Base-by-base conservation (phyloP, 169 alveolate species). In the Cryptosporidium tyzzeri region DNA sequence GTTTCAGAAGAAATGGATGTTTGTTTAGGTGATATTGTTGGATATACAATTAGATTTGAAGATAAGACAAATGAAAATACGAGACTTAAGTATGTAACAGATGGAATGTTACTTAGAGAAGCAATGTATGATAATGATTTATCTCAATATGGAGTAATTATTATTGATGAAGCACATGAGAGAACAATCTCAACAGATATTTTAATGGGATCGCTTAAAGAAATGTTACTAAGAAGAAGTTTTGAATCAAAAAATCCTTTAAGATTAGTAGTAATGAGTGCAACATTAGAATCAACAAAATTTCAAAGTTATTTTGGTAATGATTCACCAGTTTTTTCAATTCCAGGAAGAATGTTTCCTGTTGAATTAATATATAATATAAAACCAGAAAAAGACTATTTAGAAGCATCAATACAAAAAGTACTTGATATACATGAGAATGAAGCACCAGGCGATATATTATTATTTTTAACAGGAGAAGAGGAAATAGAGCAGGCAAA, bases 81-180 rank as follows among this genome's bases (percentile, higher is more conserved):
- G 1, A 73, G 95, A 48, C 93, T 98, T 16, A 97, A 97, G 92
- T 98, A 98, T 94, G 91, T 98, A 92, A 98, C 99, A 41, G 99
- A 98, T 93, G 99, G 99, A 48, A 97, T 98, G 99, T 94, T 98
- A 33, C 92, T 98, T 70, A 93, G 99, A 92, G 99, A 98, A 91
- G 98, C 99, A 26, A 97, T 97, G 94, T 89, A 93, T 51, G 99
- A 98, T 84, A 96, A 96, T n/a, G 53, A 92, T 91, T 94, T 98
- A 45, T 93, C 93, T 68, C 84, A 93, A 85, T 98, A 98, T 93
- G 95, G 97, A 50, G 95, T 97, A 3, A 94, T 98, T 58, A 95
- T 98, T 29, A 92, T 98, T 69, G 99, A 98, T 93, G 99, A 98
- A 91, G 99, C 99, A 5, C 99, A 98, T 94, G 99, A 98, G 92